Evolutionary conservation across 2,329 filamentous ascomycete genomes (phyloP).

Genomic region (Zymoseptoria ardabiliae): DNA sequence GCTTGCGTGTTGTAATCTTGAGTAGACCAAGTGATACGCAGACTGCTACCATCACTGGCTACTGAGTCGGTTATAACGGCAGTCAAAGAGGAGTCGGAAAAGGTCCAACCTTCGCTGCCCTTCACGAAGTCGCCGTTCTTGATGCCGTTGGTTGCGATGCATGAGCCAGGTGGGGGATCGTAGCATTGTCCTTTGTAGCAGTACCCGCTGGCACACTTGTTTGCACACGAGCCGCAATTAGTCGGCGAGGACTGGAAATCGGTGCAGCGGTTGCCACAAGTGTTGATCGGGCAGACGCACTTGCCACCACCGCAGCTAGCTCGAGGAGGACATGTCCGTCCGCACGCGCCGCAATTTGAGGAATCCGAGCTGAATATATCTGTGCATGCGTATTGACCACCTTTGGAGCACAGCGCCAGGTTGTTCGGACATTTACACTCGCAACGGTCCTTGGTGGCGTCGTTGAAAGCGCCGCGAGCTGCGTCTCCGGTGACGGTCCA

Average conservation of each 20-base stretch:
- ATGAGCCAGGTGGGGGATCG: conserved; percentile 3
- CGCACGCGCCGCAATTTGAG: conserved; percentile 8
- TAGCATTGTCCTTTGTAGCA: conserved; percentile 7
- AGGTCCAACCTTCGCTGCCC: background rate
- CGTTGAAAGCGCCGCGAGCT: background rate
- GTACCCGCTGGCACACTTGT: conserved; percentile 2
- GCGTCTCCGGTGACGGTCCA: background rate
- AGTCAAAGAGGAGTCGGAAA: no score
- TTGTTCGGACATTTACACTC: conserved; percentile 4
- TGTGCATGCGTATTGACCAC: background rate
- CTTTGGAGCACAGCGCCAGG: background rate
- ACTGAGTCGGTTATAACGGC: no score
- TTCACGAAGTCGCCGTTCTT: background rate
- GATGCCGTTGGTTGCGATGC: background rate
- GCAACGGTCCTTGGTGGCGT: conserved; percentile 3
- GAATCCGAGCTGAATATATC: conserved; percentile 1
- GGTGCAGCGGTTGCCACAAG: conserved; percentile 3
- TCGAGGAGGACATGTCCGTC: conserved; percentile 1
- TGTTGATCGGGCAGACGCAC: conserved; percentile 5
- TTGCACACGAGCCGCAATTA: conserved; percentile 7
- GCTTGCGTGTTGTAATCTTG: no score
- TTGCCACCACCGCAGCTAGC: conserved; percentile 1
- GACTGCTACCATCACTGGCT: no score
- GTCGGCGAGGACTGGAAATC: conserved; percentile 1
- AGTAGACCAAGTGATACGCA: no score